Conservation (phyloP, 495 filamentous ascomycete genomes). For the Podospora pseudocomata region DNA sequence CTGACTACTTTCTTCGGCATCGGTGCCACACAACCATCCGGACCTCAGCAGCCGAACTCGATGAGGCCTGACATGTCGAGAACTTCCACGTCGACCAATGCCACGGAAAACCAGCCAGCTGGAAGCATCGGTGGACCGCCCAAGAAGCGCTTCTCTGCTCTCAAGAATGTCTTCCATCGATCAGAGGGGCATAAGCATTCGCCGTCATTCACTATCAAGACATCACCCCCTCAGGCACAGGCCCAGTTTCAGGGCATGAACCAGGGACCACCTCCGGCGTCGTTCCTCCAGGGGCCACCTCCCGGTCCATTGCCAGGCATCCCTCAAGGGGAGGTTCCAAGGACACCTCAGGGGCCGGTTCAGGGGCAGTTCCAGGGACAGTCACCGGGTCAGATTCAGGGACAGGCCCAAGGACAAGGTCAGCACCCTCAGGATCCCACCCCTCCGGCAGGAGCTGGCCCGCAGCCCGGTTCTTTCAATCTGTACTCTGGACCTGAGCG, state of each 20-base stretch:
- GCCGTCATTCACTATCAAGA: constrained; percentile 11
- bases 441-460: background rate
- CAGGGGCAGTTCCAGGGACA: constrained; percentile 12
- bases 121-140: constrained; percentile 20
- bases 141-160: constrained; percentile 35
- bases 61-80: constrained; percentile 18
- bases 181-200: constrained; percentile 12
- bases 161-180: constrained; percentile 28
- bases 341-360: constrained; percentile 1
- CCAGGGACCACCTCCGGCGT: constrained; percentile 8
- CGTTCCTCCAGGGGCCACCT: constrained; percentile 8
- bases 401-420: background rate
- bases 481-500: constrained; percentile 7
- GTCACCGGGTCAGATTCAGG: background rate
- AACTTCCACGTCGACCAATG: constrained; percentile 23
- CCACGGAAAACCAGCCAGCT: constrained; percentile 9
- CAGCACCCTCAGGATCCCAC: background rate
- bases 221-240: constrained; percentile 11
- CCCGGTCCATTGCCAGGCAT: constrained; percentile 2
- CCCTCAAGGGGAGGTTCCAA: constrained; percentile 16
- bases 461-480: constrained; percentile 6
- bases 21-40: constrained; percentile 5
- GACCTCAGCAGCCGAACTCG: constrained; percentile 5
- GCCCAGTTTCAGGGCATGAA: constrained; percentile 16
- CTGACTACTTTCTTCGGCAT: constrained; percentile 22